phyloP scores from a whole-genome alignment of 805 yeast species.

The Yamadazyma sp. region DNA sequence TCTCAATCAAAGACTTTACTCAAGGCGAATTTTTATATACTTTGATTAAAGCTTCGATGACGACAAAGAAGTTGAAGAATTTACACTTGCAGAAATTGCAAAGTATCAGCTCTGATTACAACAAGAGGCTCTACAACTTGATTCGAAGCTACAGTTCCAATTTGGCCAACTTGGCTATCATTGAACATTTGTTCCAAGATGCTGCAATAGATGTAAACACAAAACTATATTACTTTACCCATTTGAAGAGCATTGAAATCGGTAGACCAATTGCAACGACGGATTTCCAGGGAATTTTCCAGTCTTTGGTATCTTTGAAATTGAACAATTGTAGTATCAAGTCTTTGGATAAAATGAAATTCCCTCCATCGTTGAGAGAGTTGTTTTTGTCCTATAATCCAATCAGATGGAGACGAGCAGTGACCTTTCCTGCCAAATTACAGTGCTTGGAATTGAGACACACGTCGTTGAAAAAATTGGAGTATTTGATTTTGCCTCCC shows the following conservation, averaged over 20 bases:
- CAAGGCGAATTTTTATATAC: slow-evolving; percentile 7
- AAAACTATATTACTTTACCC: not conserved
- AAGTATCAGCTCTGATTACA: not conserved
- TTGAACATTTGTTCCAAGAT: not conserved
- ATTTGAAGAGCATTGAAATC: slow-evolving; percentile 3
- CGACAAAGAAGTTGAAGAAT: slow-evolving; percentile 4
- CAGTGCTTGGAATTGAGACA: slow-evolving; percentile 16
- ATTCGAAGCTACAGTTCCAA: not conserved
- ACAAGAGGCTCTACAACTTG: not conserved
- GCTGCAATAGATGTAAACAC: not conserved
- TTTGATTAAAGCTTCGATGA: slow-evolving; percentile 3
- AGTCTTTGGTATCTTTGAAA: slow-evolving; percentile 2
- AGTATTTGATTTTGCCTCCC: slow-evolving; percentile 17
- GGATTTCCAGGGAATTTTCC: not conserved
- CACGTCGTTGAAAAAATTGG: slow-evolving; percentile 17
- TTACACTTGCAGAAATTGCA: slow-evolving; percentile 5
- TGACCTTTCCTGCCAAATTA: slow-evolving; percentile 16
- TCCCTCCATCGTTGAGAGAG: slow-evolving; percentile 12
- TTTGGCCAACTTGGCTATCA: not conserved
- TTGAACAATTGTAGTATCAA: slow-evolving; percentile 4
- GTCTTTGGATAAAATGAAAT: slow-evolving; percentile 3
- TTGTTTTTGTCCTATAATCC: slow-evolving; percentile 21
- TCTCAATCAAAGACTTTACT: slow-evolving; percentile 11
- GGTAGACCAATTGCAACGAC: slow-evolving; percentile 1
- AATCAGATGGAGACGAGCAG: slow-evolving; percentile 17